phyloP scores from a whole-genome alignment of 2,329 filamentous ascomycete species.

The Epichloe bromicola region DNA sequence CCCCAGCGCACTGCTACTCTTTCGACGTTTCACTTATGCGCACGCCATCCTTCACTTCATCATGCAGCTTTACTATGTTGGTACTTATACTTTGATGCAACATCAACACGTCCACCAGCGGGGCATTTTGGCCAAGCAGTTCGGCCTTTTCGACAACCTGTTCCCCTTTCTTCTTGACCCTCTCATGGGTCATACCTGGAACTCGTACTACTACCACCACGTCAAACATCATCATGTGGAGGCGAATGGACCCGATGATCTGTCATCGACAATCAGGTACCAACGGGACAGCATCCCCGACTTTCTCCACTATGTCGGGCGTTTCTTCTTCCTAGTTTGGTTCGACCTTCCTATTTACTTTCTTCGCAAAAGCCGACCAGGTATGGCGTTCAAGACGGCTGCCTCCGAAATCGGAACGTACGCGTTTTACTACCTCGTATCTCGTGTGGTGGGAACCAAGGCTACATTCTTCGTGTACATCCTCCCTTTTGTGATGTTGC shows the following conservation, averaged over 20 bases:
- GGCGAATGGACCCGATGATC: conserved; percentile 63
- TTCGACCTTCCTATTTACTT: conserved; percentile 66
- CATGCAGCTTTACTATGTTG: conserved; percentile 56
- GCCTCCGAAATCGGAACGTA: conserved; percentile 51
- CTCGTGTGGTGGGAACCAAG: conserved; percentile 36
- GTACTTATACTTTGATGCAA: conserved; percentile 68
- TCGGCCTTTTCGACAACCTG: conserved; percentile 42
- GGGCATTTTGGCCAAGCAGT: conserved; percentile 48
- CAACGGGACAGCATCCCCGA: conserved; percentile 55
- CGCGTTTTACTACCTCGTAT: conserved; percentile 30
- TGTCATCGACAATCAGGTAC: conserved; percentile 64
- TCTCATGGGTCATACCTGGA: conserved; percentile 73
- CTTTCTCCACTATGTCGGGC: conserved; percentile 59
- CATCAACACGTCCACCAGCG: conserved; percentile 75
- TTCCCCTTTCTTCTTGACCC: conserved; percentile 68
- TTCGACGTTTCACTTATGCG: conserved; percentile 50
- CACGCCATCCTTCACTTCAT: conserved; percentile 54
- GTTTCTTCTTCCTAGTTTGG: conserved; percentile 65
- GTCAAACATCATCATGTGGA: conserved; percentile 80
- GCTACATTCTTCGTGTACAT: conserved; percentile 54
- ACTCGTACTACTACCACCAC: conserved; percentile 75
- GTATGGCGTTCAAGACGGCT: conserved; percentile 39
- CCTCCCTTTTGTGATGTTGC: conserved; percentile 51
- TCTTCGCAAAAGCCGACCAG: conserved; percentile 43
- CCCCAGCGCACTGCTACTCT: conserved; percentile 54